A percentile compares a stretch with the other conserved stretches of the same genome.
Conservation (phyloP, 306 rosid genomes). For the Acacia crassicarpa region DNA sequence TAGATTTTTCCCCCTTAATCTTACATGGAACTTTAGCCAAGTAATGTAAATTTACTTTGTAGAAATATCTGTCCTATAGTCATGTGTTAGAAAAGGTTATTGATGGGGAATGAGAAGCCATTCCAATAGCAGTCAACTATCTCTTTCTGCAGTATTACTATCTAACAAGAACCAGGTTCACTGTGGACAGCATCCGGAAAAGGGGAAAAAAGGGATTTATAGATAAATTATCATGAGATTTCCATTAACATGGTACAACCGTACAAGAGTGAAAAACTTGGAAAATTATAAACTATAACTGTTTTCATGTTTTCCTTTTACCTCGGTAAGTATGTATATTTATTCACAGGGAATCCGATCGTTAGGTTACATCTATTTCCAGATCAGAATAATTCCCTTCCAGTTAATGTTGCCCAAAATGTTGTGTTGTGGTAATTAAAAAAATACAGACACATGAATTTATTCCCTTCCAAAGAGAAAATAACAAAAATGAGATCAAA, state of each 20-base stretch:
- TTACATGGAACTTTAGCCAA: background rate
- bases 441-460: background rate
- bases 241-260: background rate
- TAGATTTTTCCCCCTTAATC: background rate
- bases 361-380: background rate
- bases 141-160: background rate
- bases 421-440: background rate
- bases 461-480: slow-evolving; percentile 11
- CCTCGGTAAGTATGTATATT: background rate
- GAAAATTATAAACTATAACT: background rate
- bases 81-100: background rate
- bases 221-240: background rate
- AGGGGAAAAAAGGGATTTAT: background rate
- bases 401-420: slow-evolving; percentile 4
- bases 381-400: background rate
- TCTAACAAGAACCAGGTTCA: background rate
- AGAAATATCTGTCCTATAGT: background rate
- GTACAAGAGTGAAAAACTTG: background rate
- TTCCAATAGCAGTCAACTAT: background rate
- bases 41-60: background rate
- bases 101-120: background rate
- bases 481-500: background rate
- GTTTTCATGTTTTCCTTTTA: background rate
- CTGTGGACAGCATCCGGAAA: background rate
- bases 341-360: background rate